These are phyloP conservation scores for Fusarium decemcellulare DNA, from an alignment of 2,329 filamentous ascomycete genomes.

Conservation along the genomic window DNA sequence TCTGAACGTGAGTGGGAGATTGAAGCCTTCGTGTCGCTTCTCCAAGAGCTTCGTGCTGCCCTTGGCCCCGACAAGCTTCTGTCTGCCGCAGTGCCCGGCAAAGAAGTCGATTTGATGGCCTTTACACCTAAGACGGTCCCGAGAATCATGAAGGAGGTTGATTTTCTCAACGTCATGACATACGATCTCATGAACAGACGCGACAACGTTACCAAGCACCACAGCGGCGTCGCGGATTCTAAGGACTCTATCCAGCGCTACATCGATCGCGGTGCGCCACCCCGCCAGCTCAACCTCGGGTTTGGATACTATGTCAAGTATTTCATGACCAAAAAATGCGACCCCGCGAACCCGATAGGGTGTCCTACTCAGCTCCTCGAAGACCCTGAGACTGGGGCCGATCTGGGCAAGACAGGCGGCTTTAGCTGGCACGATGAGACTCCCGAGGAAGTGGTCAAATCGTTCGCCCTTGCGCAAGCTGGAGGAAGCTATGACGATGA, in stretches of 20 bases:
- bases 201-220: slow-evolving; percentile 74
- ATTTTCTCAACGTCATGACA: slow-evolving; percentile 79
- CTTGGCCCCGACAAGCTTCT: slow-evolving; percentile 72
- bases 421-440: slow-evolving; percentile 73
- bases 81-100: slow-evolving; percentile 78
- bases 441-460: slow-evolving; percentile 66
- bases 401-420: slow-evolving; percentile 69
- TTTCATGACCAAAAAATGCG: slow-evolving; percentile 66
- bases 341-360: slow-evolving; percentile 60
- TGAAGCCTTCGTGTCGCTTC: slow-evolving; percentile 72
- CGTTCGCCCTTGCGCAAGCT: slow-evolving; percentile 69
- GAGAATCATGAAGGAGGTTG: slow-evolving; percentile 70
- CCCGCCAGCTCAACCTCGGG: slow-evolving; percentile 71
- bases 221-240: slow-evolving; percentile 72
- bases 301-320: slow-evolving; percentile 79
- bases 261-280: slow-evolving; percentile 65
- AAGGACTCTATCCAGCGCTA: slow-evolving; percentile 71
- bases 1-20: slow-evolving; percentile 72
- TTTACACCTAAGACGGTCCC: slow-evolving; percentile 72
- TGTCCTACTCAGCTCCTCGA: slow-evolving; percentile 71
- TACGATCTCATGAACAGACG: slow-evolving; percentile 81
- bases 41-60: slow-evolving; percentile 69
- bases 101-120: slow-evolving; percentile 76
- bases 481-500: slow-evolving; percentile 68
- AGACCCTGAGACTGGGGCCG: slow-evolving; percentile 69